These are phyloP conservation scores for Phoma herbarum DNA, from an alignment of 2,329 filamentous ascomycete species.

Conservation along the genomic window DNA sequence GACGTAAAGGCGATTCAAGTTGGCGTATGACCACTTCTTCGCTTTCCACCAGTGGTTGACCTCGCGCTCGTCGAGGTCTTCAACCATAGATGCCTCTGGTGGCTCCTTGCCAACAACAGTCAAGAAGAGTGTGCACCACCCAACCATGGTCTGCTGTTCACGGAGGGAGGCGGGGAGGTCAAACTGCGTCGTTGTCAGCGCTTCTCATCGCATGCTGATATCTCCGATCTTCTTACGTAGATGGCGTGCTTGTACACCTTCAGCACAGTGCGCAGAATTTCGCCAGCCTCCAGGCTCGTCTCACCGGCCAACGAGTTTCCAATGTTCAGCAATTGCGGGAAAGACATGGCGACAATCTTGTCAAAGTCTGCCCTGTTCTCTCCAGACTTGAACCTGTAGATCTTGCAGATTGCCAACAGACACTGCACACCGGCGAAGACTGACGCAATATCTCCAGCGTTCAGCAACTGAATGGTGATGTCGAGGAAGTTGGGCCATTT, in stretches of 20 bases:
- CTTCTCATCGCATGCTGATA: not conserved
- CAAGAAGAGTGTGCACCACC: slow-evolving; percentile 96
- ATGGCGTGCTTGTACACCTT: slow-evolving; percentile 99
- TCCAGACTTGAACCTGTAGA: slow-evolving; percentile 92
- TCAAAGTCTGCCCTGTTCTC: slow-evolving; percentile 88
- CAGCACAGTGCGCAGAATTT: slow-evolving; percentile 94
- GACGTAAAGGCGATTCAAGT: slow-evolving; percentile 94
- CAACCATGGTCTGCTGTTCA: slow-evolving; percentile 83
- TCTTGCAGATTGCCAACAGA: slow-evolving; percentile 90
- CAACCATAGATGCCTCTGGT: slow-evolving; percentile 79
- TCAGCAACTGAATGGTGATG: slow-evolving; percentile 87
- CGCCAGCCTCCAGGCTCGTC: slow-evolving; percentile 90
- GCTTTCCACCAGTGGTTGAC: slow-evolving; percentile 99
- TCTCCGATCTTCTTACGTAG: slow-evolving; percentile 71
- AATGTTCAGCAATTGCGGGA: slow-evolving; percentile 85
- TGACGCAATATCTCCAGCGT: slow-evolving; percentile 83
- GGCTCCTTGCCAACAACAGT: slow-evolving; percentile 86
- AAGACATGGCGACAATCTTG: slow-evolving; percentile 89
- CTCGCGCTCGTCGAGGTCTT: slow-evolving; percentile 85
- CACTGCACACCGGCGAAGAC: slow-evolving; percentile 96
- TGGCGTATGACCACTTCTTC: slow-evolving; percentile 99
- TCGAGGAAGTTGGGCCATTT: slow-evolving; percentile 96
- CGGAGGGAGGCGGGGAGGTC: slow-evolving; percentile 82
- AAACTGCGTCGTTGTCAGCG: slow-evolving; percentile 66
- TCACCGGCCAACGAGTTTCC: slow-evolving; percentile 90